These are phyloP conservation scores for Baorangia bicolor DNA, from an alignment of 768 basidiomycete genomes.

Conservation along the genomic window DNA sequence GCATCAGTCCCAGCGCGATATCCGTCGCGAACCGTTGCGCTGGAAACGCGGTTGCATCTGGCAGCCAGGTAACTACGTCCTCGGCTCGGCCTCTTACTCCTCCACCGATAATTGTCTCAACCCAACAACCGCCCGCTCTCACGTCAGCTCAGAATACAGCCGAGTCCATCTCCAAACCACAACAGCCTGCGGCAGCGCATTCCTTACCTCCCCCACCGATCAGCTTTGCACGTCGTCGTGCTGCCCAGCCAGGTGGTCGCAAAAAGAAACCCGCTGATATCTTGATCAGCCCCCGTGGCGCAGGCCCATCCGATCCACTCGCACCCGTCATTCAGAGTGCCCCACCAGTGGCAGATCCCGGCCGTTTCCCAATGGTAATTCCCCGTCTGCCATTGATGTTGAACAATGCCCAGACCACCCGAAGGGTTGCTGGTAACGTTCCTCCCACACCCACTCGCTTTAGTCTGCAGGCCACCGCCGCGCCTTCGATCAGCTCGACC, in stretches of 20 bases:
- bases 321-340: constrained; percentile 76
- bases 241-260: constrained; percentile 56
- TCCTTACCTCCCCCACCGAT: constrained; percentile 69
- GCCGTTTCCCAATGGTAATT: constrained; percentile 59
- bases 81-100: constrained; percentile 24
- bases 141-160: constrained; percentile 15
- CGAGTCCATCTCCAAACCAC: constrained; percentile 26
- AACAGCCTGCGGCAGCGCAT: constrained; percentile 21
- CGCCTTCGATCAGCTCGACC: constrained; percentile 24
- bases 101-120: constrained; percentile 26
- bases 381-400: constrained; percentile 60
- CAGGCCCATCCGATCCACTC: constrained; percentile 49
- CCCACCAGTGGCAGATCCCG: constrained; percentile 53
- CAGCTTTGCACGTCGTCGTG: constrained; percentile 74
- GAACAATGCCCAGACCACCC: constrained; percentile 43
- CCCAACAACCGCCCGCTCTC: constrained; percentile 19
- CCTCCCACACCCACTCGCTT: constrained; percentile 74
- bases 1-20: constrained; percentile 40
- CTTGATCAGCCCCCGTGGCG: constrained; percentile 68
- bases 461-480: constrained; percentile 38
- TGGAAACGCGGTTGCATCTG: constrained; percentile 25
- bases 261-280: constrained; percentile 80
- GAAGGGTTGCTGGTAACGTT: constrained; percentile 56
- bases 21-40: constrained; percentile 21
- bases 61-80: constrained; percentile 25